Evolutionary conservation across 352 stramenopile species (phyloP), one percentile per base, ranked within the genome.

Genomic region (Pythium rishiriense): DNA sequence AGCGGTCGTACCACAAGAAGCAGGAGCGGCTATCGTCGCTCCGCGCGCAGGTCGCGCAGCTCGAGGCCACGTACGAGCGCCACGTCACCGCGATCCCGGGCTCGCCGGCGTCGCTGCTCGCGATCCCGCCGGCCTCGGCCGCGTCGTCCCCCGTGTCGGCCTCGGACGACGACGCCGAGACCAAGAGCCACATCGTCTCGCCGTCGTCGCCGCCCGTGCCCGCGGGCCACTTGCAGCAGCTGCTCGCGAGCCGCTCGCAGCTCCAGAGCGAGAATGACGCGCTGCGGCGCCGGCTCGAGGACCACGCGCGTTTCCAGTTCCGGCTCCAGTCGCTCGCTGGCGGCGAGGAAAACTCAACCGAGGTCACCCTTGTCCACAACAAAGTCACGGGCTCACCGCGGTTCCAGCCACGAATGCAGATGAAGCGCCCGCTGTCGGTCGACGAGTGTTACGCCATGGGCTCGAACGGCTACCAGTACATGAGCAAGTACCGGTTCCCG

Each of bases 1-100:
- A 77, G 61, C 71, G 68, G 39, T 74, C 70, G 21, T 77, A 77
- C 58, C 71, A 77, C 67, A 72, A 72, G 54, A 77, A 77, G 39
- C 56, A 76, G 62, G 68, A 72, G 28, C 51, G 59, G 25, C 59
- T 77, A 15, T 41, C 71, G 29, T 35, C 59, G 49, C 63, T 77
- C 48, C 70, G 70, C 12, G 25, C 53, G 25, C 66, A 74, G 58
- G 70, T 77, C 43, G 28, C 62, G 47, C 63, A 53, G 29, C 63
- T 77, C 31, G 66, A 77, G 45, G 54, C 51, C 12, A 58, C 51
- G 21, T 77, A 74, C 63, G 42, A 68, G 37, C 26, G 22, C n/a
- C 62, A 77, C 21, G 53, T 77, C 29, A 46, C 25, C 12, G 22
- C 43, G 19, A 55, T 76, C n/a, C 31, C 50, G n/a, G 22, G 7